phyloP scores from a whole-genome alignment of 2,329 filamentous ascomycete genomes.

The Xylogone sp. region DNA sequence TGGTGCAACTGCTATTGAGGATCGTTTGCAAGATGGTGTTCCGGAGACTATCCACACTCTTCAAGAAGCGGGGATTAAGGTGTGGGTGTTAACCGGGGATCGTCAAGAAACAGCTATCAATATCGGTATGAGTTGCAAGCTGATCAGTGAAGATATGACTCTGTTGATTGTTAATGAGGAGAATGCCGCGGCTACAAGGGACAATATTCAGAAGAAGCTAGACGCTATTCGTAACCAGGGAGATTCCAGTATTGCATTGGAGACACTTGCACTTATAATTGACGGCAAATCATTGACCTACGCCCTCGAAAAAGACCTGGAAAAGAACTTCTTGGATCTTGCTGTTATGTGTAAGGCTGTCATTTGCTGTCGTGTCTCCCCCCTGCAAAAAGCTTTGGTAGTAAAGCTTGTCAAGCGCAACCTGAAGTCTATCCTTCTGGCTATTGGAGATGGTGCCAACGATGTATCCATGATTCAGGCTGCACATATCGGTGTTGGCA shows the following conservation, averaged over 20 bases:
- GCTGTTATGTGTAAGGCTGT: constrained; percentile 98
- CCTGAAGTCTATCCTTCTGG: constrained; percentile 84
- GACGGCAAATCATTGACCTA: constrained; percentile 94
- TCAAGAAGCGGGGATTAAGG: constrained; percentile 95
- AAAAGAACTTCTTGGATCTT: constrained; percentile 89
- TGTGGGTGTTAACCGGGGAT: constrained; percentile 97
- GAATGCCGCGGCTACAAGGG: constrained; percentile 68
- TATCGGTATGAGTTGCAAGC: constrained; percentile 98
- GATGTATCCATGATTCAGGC: constrained; percentile 99
- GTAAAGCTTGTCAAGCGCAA: constrained; percentile 96
- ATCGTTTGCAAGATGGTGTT: constrained; percentile 93
- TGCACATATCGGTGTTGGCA: constrained; percentile 95
- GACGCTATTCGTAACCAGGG: constrained; percentile 85
- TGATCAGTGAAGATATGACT: constrained; percentile 98
- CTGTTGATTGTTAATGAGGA: constrained; percentile 96
- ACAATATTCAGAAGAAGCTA: constrained; percentile 90
- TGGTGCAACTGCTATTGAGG: constrained; percentile 95
- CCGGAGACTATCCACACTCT: constrained; percentile 97
- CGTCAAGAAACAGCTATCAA: constrained; percentile 99
- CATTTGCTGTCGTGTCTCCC: constrained; percentile 95
- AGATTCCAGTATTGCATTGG: constrained; percentile 71
- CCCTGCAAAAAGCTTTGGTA: constrained; percentile 92
- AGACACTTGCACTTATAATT: constrained; percentile 87
- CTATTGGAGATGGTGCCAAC: constrained; percentile 96
- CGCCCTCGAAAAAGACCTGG: constrained; percentile 88